Conservation (phyloP, 1,284 basidiomycete genomes). For the Rhodotorula sp. region DNA sequence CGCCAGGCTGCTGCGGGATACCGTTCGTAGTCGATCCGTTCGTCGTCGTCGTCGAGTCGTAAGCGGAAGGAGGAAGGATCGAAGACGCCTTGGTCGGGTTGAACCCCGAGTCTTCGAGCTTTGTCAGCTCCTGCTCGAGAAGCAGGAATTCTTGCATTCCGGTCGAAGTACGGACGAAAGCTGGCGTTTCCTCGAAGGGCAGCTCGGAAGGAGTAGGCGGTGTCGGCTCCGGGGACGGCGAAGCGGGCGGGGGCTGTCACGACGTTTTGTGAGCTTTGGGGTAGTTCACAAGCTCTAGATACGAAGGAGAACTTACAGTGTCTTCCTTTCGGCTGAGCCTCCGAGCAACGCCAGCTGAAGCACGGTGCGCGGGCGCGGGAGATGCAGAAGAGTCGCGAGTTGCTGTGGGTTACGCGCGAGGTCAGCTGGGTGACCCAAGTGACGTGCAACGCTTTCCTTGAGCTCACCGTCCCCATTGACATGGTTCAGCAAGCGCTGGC, state of each 20-base stretch:
- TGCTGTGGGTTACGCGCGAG: conserved; percentile 4
- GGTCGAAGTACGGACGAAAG: conserved; percentile 72
- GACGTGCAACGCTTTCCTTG: too few species aligned
- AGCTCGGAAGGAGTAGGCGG: conserved; percentile 18
- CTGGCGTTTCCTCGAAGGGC: conserved; percentile 54
- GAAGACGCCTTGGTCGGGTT: conserved; percentile 12
- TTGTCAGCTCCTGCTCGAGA: conserved; percentile 34
- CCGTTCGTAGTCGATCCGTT: neutral
- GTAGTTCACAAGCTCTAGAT: neutral
- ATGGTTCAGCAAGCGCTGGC: conserved; percentile 31
- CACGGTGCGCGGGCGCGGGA: conserved; percentile 16
- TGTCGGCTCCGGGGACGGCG: conserved; percentile 16
- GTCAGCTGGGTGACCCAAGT: too few species aligned
- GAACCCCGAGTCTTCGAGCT: conserved; percentile 31
- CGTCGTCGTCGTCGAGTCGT: neutral
- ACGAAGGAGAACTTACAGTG: conserved; percentile 7
- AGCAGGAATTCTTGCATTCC: conserved; percentile 59
- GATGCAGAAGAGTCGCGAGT: conserved; percentile 32
- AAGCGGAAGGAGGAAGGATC: conserved; percentile 15
- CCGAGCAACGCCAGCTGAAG: conserved; percentile 15
- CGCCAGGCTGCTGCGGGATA: too few species aligned
- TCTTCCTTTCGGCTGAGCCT: conserved; percentile 20
- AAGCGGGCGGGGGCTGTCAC: conserved; percentile 14
- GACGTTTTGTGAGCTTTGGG: neutral
- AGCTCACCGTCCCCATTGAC: conserved; percentile 26